phyloP scores from a whole-genome alignment of 129 eudicot species.

The Daucus carota region DH1_v3.0 NC_030382.2:46720501-46721000 shows the following conservation, averaged over 20 bases:
- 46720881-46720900: neutral
- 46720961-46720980: neutral
- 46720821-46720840: neutral
- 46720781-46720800: slow-evolving; percentile 45
- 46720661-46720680: slow-evolving; percentile 60
- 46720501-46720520: slow-evolving; percentile 96
- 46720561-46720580: slow-evolving; percentile 24
- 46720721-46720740: slow-evolving; percentile 60
- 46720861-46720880: neutral
- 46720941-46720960: neutral
- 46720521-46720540: slow-evolving; percentile 99
- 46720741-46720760: slow-evolving; percentile 79
- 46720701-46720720: slow-evolving; percentile 66
- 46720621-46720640: slow-evolving; percentile 78
- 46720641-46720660: slow-evolving; percentile 62
- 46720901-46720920: neutral
- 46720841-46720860: neutral
- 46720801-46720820: slow-evolving; percentile 9
- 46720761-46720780: slow-evolving; percentile 99
- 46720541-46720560: slow-evolving; percentile 51
- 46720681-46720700: slow-evolving; percentile 71
- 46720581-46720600: slow-evolving; percentile 56
- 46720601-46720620: slow-evolving; percentile 87
- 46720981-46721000: neutral
- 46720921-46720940: neutral